Evolutionary conservation across 345 rosid genomes (phyloP).

Genomic region (Syzygium aqueum): DNA sequence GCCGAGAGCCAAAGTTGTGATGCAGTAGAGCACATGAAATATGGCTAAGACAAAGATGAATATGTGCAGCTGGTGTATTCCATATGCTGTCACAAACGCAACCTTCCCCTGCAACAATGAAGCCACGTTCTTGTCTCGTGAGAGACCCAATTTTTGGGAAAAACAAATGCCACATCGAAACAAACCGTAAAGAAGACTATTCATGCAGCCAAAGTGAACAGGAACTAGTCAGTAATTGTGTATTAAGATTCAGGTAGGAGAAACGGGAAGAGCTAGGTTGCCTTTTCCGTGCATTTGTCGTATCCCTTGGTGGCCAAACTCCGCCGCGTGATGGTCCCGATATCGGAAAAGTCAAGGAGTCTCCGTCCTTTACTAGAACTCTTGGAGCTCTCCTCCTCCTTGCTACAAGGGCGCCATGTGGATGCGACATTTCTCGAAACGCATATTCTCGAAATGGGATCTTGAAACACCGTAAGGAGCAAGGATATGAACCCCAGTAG

Average conservation of each 20-base stretch:
- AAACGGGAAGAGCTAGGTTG: background rate
- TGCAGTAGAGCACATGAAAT: slow-evolving; percentile 64
- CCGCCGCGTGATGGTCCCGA: slow-evolving; percentile 30
- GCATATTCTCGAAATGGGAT: slow-evolving; percentile 43
- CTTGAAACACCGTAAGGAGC: slow-evolving; percentile 52
- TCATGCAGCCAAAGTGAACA: background rate
- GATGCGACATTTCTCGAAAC: slow-evolving; percentile 31
- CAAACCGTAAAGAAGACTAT: no score
- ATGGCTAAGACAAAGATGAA: no score
- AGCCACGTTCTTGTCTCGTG: background rate
- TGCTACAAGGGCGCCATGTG: slow-evolving; percentile 63
- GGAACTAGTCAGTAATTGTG: background rate
- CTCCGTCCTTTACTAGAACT: slow-evolving; percentile 21
- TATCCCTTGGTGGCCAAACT: slow-evolving; percentile 30
- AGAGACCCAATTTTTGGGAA: background rate
- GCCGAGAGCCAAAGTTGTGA: slow-evolving; percentile 58
- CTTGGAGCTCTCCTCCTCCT: background rate
- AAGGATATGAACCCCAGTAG: slow-evolving; percentile 77
- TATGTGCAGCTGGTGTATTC: slow-evolving; percentile 78
- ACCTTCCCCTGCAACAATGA: slow-evolving; percentile 48
- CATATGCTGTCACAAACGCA: slow-evolving; percentile 68
- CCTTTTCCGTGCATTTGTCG: slow-evolving; percentile 44
- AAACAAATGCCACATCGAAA: background rate
- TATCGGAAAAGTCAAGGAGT: slow-evolving; percentile 17
- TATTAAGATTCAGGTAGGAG: background rate